Evolutionary conservation across 1,284 basidiomycete species (phyloP), one percentile per base, ranked within the genome.

Genomic region (Tilletia walkeri): DNA sequence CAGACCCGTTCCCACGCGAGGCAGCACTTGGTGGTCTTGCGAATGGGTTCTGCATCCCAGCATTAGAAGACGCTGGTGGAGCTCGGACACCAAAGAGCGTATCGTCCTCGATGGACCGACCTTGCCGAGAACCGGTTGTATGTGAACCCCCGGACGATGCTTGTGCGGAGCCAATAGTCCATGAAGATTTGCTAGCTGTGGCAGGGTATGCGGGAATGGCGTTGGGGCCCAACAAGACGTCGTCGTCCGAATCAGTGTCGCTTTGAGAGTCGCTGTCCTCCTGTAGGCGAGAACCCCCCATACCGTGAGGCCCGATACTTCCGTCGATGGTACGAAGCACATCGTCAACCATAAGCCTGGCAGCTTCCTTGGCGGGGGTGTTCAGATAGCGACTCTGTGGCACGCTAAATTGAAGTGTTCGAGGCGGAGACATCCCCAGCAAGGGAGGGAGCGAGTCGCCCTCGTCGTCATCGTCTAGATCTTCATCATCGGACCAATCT

Each of bases 341-440:
- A 59, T 84, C 83, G 49, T 81, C 76, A 2, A 83, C 81, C 66
- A 83, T 75, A 66, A 78, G 70, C 65, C 69, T 72, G 65, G 83
- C 79, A 6, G 81, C 82, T 66, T 83, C 79, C 65, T 81, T 80
- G n/a, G 76, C 81, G 0, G 84, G 87, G n/a, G 87, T 87, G 69
- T 86, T 87, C 7, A 88, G 88, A 24, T 92, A 86, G 63, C 86
- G 88, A 68, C 88, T 87, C 9, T 89, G 87, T 0, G 90, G 90
- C n/a, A 90, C 88, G 2, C 89, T 89, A 71, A 92, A 93, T 38
- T 90, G 91, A 88, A 94, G 89, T 69, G 91, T 90, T 3, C 91
- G 88, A 1, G 92, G 92, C 2, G 94, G 92, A 0, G 92, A 94
- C 90, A 94, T 92, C 61, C 90, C 91, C 47, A 82, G 82, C 50